Evolutionary conservation across 2,329 filamentous ascomycete species (phyloP).

Genomic region (Ceratocystiopsis minuta): DNA sequence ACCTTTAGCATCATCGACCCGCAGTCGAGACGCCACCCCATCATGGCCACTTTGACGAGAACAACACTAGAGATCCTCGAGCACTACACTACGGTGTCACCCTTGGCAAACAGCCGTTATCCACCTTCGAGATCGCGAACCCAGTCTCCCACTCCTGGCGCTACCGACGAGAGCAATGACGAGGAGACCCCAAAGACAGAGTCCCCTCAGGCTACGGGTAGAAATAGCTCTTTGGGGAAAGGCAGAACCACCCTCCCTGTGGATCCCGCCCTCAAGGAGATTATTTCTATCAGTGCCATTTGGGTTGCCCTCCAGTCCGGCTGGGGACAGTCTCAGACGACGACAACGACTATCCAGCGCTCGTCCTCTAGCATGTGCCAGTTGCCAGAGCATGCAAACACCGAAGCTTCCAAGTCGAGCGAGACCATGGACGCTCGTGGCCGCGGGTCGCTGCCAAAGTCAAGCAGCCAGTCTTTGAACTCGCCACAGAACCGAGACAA

Average conservation of each 20-base stretch:
- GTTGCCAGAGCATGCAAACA: not conserved
- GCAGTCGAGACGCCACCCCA: constrained; percentile 49
- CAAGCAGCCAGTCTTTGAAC: too few relatives aligned
- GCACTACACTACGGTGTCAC: constrained; percentile 40
- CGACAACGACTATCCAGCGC: not conserved
- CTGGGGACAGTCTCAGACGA: constrained; percentile 10
- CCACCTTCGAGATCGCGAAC: constrained; percentile 23
- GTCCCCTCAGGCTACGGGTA: too few relatives aligned
- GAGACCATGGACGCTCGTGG: too few relatives aligned
- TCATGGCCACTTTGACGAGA: constrained; percentile 50
- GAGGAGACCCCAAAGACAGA: not conserved
- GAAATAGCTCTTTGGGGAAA: too few relatives aligned
- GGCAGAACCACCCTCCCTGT: constrained; percentile 18
- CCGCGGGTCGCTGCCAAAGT: too few relatives aligned
- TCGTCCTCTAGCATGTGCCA: not conserved
- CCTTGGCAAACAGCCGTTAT: constrained; percentile 25
- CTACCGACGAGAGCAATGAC: constrained; percentile 11
- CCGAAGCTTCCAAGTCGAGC: too few relatives aligned
- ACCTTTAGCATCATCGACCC: constrained; percentile 64
- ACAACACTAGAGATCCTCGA: constrained; percentile 51
- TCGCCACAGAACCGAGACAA: constrained; percentile 1
- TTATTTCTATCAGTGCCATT: constrained; percentile 33
- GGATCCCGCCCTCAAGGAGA: constrained; percentile 24
- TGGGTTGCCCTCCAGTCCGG: constrained; percentile 32
- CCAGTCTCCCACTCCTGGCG: constrained; percentile 7